Percentiles rank a stretch among this genome's conserved stretches.
These are phyloP conservation scores for Hericium coralloides DNA, from an alignment of 768 basidiomycete genomes.

Conservation along the genomic window DNA sequence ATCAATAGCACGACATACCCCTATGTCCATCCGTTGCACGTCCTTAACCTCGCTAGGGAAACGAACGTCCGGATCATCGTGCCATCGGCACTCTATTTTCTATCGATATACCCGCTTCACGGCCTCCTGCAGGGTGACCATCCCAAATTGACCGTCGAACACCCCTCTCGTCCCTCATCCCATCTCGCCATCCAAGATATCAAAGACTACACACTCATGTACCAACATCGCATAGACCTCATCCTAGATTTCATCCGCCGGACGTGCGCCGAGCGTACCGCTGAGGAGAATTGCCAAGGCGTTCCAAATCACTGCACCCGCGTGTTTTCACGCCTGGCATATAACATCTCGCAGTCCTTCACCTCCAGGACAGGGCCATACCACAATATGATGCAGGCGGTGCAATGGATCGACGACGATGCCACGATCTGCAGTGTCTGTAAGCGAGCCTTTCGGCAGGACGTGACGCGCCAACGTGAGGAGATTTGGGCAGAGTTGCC, in stretches of 20 bases:
- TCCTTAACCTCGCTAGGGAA: slow-evolving; percentile 47
- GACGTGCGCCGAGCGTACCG: slow-evolving; percentile 27
- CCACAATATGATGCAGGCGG: slow-evolving; percentile 44
- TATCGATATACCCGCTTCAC: slow-evolving; percentile 45
- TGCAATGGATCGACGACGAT: slow-evolving; percentile 28
- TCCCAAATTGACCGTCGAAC: slow-evolving; percentile 39
- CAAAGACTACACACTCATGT: slow-evolving; percentile 47
- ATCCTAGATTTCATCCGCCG: slow-evolving; percentile 40
- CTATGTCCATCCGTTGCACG: slow-evolving; percentile 48
- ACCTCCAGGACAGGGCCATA: slow-evolving; percentile 41
- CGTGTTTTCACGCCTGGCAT: slow-evolving; percentile 33
- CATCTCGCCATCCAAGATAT: slow-evolving; percentile 33
- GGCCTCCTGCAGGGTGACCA: slow-evolving; percentile 42
- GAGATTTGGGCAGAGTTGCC: slow-evolving; percentile 43
- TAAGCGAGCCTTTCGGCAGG: slow-evolving; percentile 31
- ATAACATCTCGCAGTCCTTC: slow-evolving; percentile 40
- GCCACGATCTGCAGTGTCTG: slow-evolving; percentile 35
- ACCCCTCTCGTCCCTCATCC: slow-evolving; percentile 42
- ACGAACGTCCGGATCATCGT: slow-evolving; percentile 36
- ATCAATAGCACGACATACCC: slow-evolving; percentile 43
- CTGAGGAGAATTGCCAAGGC: slow-evolving; percentile 23
- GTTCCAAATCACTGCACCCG: slow-evolving; percentile 26
- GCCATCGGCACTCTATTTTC: slow-evolving; percentile 46
- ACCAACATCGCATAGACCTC: slow-evolving; percentile 41
- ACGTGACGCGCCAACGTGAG: slow-evolving; percentile 30